Base-by-base conservation (phyloP, 371 early-diverging fungal genomes). In the Lichtheimia corymbifera region DNA sequence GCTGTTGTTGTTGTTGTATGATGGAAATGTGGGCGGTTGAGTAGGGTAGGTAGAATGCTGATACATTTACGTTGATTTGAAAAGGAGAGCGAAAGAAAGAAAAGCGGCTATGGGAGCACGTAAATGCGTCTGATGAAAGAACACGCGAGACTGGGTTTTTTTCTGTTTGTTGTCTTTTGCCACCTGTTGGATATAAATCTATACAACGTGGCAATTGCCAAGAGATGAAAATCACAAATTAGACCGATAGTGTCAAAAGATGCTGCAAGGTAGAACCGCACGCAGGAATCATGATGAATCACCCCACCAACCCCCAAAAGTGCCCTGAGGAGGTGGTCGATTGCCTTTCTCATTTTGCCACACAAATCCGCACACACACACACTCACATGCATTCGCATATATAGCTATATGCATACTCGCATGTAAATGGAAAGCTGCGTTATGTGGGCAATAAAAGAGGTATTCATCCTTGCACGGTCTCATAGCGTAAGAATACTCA, bases 31-130 rank as follows among this genome's bases (percentile, higher is more conserved):
- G 20, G 61, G 45, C 17, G 62, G 41, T 43, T 62, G 56, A 12
- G 62, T 52, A 25, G 62, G 50, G 44, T 62, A 62, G n/a, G 56
- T 55, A 5, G 62, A 55, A 51, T 62, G 62, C 62, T 50, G 55
- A 55, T 62, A 56, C 55, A 61, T 61, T 53, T 49, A 40, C 28
- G 27, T 40, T 44, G 53, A 24, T 27, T 12, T 18, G 49, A 55
- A 27, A 62, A n/a, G 12, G 28, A 50, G 51, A 55, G 20, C 5
- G 27, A 47, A 40, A 55, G 25, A 28, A 55, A 62, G 50, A 62
- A 35, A 44, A 35, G 15, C 18, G 18, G 54, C 13, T 22, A 49
- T 44, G 45, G 35, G 35, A 35, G 35, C 35, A 35, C 35, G 35
- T 35, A 35, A 35, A 35, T 35, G 35, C 35, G 35, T 35, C 35